Conservation (phyloP, 2,329 filamentous ascomycete genomes). For the Talaromyces albobiverticillius region DNA sequence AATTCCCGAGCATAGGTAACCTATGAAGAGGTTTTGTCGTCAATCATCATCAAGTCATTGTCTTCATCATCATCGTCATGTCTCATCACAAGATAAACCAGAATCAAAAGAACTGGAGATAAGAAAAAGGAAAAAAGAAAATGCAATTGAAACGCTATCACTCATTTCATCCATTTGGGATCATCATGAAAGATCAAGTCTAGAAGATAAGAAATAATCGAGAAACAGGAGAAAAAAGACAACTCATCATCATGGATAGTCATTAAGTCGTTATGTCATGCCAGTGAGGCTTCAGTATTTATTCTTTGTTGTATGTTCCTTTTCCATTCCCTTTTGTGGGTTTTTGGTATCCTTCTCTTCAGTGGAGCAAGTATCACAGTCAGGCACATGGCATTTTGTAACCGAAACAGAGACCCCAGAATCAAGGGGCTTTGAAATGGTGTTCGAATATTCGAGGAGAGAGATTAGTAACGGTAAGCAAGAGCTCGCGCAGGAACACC, state of each 20-base stretch:
- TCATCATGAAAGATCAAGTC: not conserved
- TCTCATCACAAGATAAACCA: not conserved
- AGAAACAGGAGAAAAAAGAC: not conserved
- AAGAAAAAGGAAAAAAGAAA: not conserved
- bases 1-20: constrained; percentile 6
- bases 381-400: not conserved
- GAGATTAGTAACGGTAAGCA: constrained; percentile 19
- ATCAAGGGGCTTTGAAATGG: not conserved
- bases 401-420: not conserved
- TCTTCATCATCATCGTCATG: constrained; percentile 3
- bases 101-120: not conserved
- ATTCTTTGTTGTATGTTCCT: constrained; percentile 3
- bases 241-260: not conserved
- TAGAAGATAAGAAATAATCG: not conserved
- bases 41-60: constrained; percentile 13
- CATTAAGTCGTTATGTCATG: constrained; percentile 16
- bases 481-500: constrained; percentile 23
- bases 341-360: not conserved
- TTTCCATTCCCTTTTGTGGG: not conserved
- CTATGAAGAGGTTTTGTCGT: not conserved
- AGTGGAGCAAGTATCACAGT: not conserved
- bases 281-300: constrained; percentile 14
- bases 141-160: constrained; percentile 16
- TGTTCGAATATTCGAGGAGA: not conserved
- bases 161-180: not conserved